A percentile compares a stretch with the other conserved stretches of the same genome.
Conservation (phyloP, 164 flowering plant genomes). For the Brasenia schreberi region DNA sequence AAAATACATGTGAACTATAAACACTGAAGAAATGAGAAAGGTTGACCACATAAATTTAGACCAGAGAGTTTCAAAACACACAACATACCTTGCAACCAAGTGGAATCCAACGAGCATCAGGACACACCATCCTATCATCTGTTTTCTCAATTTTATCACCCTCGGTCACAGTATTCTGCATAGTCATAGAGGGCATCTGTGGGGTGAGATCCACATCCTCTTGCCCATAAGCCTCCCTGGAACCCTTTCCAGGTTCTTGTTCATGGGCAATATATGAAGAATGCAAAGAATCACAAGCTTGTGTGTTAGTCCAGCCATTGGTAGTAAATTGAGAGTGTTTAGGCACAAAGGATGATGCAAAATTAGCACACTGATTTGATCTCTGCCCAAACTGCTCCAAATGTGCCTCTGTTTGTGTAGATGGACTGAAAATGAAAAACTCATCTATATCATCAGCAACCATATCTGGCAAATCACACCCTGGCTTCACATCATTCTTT, state of each 20-base stretch:
- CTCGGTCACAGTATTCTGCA: constrained; percentile 8
- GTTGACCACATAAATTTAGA: too few species aligned
- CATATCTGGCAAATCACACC: constrained; percentile 56
- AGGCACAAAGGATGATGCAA: constrained; percentile 15
- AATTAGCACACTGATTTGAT: constrained; percentile 15
- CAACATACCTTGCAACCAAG: constrained; percentile 12
- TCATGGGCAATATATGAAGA: constrained; percentile 11
- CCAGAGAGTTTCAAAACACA: not conserved
- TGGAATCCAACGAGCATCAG: constrained; percentile 6
- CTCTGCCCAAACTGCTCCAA: constrained; percentile 23
- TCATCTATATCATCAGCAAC: constrained; percentile 40
- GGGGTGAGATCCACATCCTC: constrained; percentile 11
- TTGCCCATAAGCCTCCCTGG: constrained; percentile 15
- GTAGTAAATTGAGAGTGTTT: constrained; percentile 14
- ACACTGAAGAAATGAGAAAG: too few species aligned
- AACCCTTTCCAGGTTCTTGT: constrained; percentile 16
- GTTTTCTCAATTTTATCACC: constrained; percentile 16
- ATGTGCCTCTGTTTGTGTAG: constrained; percentile 29
- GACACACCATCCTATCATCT: constrained; percentile 13
- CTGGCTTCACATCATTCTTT: constrained; percentile 27
- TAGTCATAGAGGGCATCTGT: constrained; percentile 11
- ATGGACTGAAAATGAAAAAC: constrained; percentile 46
- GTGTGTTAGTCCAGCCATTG: constrained; percentile 9
- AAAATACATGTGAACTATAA: too few species aligned
- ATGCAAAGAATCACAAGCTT: constrained; percentile 9